These are phyloP conservation scores for Vitis hybrid DNA, from an alignment of 177 flowering plant genomes.

Conservation along the genomic window DNA sequence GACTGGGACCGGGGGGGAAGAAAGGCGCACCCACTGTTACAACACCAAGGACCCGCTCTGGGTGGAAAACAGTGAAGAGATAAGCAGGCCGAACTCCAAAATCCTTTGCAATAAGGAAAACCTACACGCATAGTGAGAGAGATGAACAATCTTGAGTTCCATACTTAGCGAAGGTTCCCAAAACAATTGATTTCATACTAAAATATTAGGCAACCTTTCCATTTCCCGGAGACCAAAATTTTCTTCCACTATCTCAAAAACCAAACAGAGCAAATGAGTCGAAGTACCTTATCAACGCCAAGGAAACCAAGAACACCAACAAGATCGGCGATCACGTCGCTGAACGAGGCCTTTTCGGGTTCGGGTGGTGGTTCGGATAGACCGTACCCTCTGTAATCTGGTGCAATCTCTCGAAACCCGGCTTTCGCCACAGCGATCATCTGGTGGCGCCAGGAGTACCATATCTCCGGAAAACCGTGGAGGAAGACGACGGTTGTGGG, in stretches of 20 bases:
- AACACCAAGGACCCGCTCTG: conserved; percentile 31
- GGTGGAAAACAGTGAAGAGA: conserved; percentile 35
- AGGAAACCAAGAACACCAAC: conserved; percentile 36
- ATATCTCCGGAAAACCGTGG: conserved; percentile 63
- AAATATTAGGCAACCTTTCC: background rate
- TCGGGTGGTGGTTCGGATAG: conserved; percentile 48
- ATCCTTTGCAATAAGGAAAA: conserved; percentile 60
- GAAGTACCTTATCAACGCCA: conserved; percentile 32
- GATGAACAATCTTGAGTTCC: background rate
- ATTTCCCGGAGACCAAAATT: too few species aligned
- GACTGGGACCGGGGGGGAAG: conserved; percentile 11
- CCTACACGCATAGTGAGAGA: conserved; percentile 29
- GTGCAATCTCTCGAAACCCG: conserved; percentile 55
- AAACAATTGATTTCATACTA: background rate
- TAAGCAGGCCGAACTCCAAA: conserved; percentile 53
- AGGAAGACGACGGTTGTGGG: conserved; percentile 39
- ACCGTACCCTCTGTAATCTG: conserved; percentile 61
- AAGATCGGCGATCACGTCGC: conserved; percentile 34
- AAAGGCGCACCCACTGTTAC: conserved; percentile 38
- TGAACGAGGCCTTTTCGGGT: conserved; percentile 37
- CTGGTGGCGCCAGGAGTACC: conserved; percentile 73
- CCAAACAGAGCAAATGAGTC: background rate
- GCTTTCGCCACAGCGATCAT: conserved; percentile 47
- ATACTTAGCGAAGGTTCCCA: background rate
- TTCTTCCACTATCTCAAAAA: background rate